Conservation (phyloP, 179 eudicot genomes). For the Actinidia polygama region DNA sequence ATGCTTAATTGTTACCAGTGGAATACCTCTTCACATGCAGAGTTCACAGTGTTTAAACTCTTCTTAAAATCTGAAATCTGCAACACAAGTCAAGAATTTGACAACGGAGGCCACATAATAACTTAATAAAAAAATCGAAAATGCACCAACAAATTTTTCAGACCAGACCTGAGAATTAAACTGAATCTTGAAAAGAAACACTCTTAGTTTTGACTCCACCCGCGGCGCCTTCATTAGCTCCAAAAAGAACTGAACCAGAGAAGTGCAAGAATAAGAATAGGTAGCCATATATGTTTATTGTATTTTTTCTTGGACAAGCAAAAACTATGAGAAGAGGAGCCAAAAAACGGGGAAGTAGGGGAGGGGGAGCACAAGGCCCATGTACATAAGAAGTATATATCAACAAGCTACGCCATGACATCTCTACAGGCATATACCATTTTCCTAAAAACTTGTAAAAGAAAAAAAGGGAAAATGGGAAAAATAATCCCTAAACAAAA, state of each 20-base stretch:
- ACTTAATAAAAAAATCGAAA: constrained; percentile 3
- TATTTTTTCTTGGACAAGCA: neutral
- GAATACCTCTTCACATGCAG: constrained; percentile 87
- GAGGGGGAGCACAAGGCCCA: neutral
- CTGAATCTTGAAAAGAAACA: constrained; percentile 93
- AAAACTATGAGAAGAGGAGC: neutral
- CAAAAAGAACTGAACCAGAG: constrained; percentile 68
- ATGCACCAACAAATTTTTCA: constrained; percentile 22
- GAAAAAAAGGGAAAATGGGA: too few relatives aligned
- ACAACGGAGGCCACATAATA: constrained; percentile 15
- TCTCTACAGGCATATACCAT: neutral
- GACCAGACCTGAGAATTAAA: constrained; percentile 78
- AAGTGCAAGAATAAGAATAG: constrained; percentile 16
- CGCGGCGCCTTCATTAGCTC: constrained; percentile 99
- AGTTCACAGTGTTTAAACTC: constrained; percentile 80
- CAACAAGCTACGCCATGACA: neutral
- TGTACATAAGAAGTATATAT: neutral
- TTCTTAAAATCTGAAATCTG: constrained; percentile 84
- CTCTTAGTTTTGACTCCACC: constrained; percentile 93
- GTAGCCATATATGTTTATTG: neutral
- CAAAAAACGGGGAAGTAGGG: neutral
- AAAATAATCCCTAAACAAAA: too few relatives aligned
- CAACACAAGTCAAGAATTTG: constrained; percentile 26
- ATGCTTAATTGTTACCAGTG: constrained; percentile 18
- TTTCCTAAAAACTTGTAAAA: neutral